Percentiles rank a stretch among this genome's conserved stretches.
Conservation (phyloP, 2,329 filamentous ascomycete species). For the Aspergillus aculeatinus region DNA sequence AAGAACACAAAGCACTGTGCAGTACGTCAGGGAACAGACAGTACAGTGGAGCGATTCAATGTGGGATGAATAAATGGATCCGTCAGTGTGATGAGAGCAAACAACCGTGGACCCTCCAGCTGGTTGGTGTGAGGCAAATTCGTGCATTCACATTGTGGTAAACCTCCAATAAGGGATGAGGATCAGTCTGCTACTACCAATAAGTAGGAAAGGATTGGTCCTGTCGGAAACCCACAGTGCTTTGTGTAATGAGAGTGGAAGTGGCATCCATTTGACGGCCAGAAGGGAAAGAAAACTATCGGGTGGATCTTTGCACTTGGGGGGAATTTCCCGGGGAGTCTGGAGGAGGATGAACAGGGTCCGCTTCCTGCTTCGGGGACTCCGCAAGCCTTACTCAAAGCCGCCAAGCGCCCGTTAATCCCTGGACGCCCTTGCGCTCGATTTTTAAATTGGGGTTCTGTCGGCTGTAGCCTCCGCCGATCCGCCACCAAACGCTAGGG, state of each 20-base stretch:
- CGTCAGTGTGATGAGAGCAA: neutral
- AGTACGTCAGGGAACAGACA: slow-evolving; percentile 1
- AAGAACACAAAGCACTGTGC: slow-evolving; percentile 5
- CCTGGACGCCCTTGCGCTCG: neutral
- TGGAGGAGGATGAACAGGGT: neutral
- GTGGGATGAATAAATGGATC: neutral
- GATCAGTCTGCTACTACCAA: neutral
- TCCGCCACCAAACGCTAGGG: neutral
- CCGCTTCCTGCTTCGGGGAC: neutral
- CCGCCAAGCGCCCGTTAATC: neutral
- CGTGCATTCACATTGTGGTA: neutral
- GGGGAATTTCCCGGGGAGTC: neutral
- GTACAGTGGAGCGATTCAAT: neutral
- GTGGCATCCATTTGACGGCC: neutral
- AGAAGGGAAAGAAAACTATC: no score
- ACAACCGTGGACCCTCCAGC: neutral
- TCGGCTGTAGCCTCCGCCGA: neutral
- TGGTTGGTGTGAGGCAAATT: neutral
- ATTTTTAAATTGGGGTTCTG: neutral
- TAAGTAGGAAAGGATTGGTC: neutral
- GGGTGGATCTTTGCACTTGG: no score
- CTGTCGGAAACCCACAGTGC: neutral
- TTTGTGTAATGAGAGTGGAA: neutral
- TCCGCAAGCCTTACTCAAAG: neutral
- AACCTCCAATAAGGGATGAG: neutral